Base-by-base conservation (phyloP, 192 early-diverging fungal species). In the Mortierella hygrophila region DNA sequence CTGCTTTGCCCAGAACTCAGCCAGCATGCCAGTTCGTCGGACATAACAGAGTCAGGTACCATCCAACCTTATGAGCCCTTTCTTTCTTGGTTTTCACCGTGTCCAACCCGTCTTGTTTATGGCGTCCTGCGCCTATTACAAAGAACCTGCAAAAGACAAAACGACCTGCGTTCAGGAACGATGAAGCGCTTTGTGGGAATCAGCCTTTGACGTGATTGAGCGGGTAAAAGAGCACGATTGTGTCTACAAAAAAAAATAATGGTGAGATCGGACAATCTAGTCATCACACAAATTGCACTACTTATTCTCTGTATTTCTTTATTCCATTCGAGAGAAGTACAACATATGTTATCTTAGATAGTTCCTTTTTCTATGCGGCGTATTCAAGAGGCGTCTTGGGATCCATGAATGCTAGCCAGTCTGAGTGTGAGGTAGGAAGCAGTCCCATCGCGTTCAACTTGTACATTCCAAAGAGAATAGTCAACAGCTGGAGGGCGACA, bases 401-500 rank as follows among this genome's bases (percentile, higher is more conserved):
- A 41, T 94, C 93, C 71, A 98, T 80, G 87, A 99, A 99, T 0
- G 97, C 95, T 44, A 99, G 89, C 98, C 98, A 99, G 89, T 99
- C 98, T 0, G 95, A 97, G 18, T 94, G 89, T 0, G 97, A 92
- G 0, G 97, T 99, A 0, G 99, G 99, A 79, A 99, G 88, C 54
- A 99, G 84, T 23, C 99, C 99, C 98, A 99, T 99, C 65, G 94
- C 91, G 41, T 93, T 92, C 82, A 95, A 93, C 63, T 99, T 97
- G 88, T 96, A 99, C 65, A 99, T 87, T 41, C 97, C 99, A 68
- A 99, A 89, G 5, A 91, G 84, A 37, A 99, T 91, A 15, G 94
- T 95, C 37, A 92, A 90, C 52, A 96, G n/a, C 74, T 99, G 95
- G 70, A 99, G 88, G 6, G 93, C 90, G 11, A 99, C 88, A 91